Base-by-base conservation (phyloP, 495 filamentous ascomycete species). In the Halenospora varia region DNA sequence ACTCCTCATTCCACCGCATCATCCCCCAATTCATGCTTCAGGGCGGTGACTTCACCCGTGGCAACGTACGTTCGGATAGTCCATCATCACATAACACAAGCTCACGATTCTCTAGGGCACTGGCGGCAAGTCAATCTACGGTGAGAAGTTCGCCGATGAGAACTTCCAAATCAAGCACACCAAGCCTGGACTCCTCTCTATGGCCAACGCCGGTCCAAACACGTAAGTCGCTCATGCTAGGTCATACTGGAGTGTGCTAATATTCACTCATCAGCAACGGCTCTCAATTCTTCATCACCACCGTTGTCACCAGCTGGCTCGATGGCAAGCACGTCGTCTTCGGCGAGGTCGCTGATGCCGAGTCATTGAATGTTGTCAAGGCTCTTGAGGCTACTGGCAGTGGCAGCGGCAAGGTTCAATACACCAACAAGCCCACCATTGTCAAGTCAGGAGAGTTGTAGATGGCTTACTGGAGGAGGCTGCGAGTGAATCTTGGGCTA, bases 11-110 rank as follows among this genome's bases (percentile, higher is more conserved):
- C 86, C 94, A 99, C 82, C 90, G 94, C 67, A 85, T 99, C 65
- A 99, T 99, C 73, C 88, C 88, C 53, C 67, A 83, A 26, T 99
- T 99, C 85, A 99, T 99, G 94, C 89, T 97, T 72, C 94, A 99
- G 81, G 94, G 95, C 73, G 94, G 94, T 80, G 94, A 99, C 83
- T 99, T 97, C 82, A 99, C 94, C 71, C 88, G 86, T 70, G 85
- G 86, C 72, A 96, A 99, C 72, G 89, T 92, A 71, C 75, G 87
- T 76, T 44, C 19, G 29, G 17, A 47, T 25, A 24, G 15, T 8
- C 35, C 3, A 18, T 8, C 47, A 35, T 10, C 49, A 25, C 3
- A 42, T 19, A 25, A 40, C 22, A 20, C 18, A 57, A 50, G 60
- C 61, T 39, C 47, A 67, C 51, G 57, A 52, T 55, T 2, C 44